These are phyloP conservation scores for Penicillium vulpinum DNA, from an alignment of 2,329 filamentous ascomycete species.

Conservation along the genomic window DNA sequence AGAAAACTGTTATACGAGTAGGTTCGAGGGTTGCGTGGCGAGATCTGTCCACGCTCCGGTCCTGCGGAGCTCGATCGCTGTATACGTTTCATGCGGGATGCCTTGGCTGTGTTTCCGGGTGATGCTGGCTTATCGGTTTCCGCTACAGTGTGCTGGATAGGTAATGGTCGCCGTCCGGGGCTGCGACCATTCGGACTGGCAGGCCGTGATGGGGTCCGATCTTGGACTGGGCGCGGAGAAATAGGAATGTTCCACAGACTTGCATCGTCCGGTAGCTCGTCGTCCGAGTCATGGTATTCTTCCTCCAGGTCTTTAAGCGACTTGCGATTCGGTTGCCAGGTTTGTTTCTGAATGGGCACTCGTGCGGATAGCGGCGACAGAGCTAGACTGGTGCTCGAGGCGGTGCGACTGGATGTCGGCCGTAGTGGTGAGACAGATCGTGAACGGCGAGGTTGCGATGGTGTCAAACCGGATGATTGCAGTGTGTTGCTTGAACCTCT, in stretches of 20 bases:
- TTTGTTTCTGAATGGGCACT: conserved; percentile 36
- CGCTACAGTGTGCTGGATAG: conserved; percentile 42
- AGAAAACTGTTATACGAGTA: conserved; percentile 62
- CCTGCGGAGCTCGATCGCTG: conserved; percentile 42
- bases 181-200: conserved; percentile 46
- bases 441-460: conserved; percentile 31
- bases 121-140: conserved; percentile 27
- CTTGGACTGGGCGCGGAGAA: conserved; percentile 46
- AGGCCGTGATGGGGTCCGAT: conserved; percentile 41
- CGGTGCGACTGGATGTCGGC: conserved; percentile 25
- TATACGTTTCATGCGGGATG: conserved; percentile 32
- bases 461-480: conserved; percentile 30
- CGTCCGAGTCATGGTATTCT: conserved; percentile 53
- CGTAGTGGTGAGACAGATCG: conserved; percentile 34
- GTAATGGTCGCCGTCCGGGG: conserved; percentile 43
- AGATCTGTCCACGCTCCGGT: conserved; percentile 44
- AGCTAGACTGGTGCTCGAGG: conserved; percentile 30
- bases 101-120: conserved; percentile 29
- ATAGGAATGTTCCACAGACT: conserved; percentile 54
- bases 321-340: conserved; percentile 49
- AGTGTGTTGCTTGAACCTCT: conserved; percentile 22
- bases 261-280: conserved; percentile 52
- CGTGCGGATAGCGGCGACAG: conserved; percentile 27
- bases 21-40: conserved; percentile 47
- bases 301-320: conserved; percentile 51